These are phyloP conservation scores for Hortaea werneckii DNA, from an alignment of 2,329 filamentous ascomycete genomes.

Conservation along the genomic window DNA sequence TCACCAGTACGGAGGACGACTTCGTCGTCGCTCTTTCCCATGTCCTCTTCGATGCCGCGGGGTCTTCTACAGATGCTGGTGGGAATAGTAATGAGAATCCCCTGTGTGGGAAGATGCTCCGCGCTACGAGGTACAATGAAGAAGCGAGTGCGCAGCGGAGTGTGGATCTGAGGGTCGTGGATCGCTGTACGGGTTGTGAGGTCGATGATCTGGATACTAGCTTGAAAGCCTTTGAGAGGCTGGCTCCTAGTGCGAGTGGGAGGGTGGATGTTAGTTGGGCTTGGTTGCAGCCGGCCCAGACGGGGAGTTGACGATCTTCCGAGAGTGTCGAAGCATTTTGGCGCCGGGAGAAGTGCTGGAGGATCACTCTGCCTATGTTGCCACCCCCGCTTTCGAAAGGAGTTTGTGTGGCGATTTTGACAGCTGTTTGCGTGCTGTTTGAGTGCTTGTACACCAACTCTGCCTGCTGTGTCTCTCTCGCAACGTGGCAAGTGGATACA, in stretches of 20 bases:
- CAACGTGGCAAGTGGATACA: no score
- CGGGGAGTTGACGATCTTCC: slow-evolving; percentile 1
- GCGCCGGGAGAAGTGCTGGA: no score
- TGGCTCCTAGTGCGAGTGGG: slow-evolving; percentile 28
- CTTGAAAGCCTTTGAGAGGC: slow-evolving; percentile 35
- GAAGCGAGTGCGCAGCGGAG: slow-evolving; percentile 38
- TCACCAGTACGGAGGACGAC: slow-evolving; percentile 44
- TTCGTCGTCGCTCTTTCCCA: slow-evolving; percentile 58
- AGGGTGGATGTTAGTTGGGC: slow-evolving; percentile 25
- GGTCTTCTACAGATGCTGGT: slow-evolving; percentile 25
- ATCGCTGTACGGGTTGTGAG: slow-evolving; percentile 49
- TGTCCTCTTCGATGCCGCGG: slow-evolving; percentile 51
- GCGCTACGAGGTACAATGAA: slow-evolving; percentile 43
- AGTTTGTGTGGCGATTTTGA: no score
- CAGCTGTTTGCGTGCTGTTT: no score
- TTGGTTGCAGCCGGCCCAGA: slow-evolving; percentile 15
- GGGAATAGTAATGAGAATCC: slow-evolving; percentile 52
- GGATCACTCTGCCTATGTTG: no score
- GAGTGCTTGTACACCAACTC: no score
- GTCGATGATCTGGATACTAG: slow-evolving; percentile 42
- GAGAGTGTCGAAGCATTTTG: no score
- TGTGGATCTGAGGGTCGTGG: slow-evolving; percentile 56
- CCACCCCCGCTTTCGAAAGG: no score
- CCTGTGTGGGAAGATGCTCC: slow-evolving; percentile 57
- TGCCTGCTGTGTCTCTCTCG: no score